Base-by-base conservation (phyloP, 768 basidiomycete species). In the Solioccasus polychromus region DNA sequence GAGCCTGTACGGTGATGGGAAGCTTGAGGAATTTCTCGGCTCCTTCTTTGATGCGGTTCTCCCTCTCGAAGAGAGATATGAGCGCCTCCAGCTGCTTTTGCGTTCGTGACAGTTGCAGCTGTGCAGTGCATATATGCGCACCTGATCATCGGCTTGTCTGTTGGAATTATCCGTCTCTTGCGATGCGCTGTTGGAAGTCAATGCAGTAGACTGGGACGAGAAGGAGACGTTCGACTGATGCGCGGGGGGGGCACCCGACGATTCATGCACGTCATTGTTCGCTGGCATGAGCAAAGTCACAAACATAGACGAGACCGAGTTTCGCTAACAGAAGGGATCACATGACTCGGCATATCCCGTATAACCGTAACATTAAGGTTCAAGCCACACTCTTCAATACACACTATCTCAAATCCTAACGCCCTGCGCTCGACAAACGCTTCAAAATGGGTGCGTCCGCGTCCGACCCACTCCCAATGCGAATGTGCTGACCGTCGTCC, bases 11-110 rank as follows among this genome's bases (percentile, higher is more conserved):
- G 36, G 72, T 72, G 31, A 82, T 59, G 25, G 74, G 68, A 68
- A 88, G 83, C 54, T 82, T 81, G 12, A 96, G 71, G 50, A 97
- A 75, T 54, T 88, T 92, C 71, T 94, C 91, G 1, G 93, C 93
- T 10, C 93, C 93, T 64, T 92, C 92, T 62, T 83, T 91, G 50
- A 96, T 91, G 44, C 86, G 76, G 50, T 80, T 81, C 68, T 93
- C 85, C 49, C 88, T 75, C 42, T 80, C 78, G 17, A 94, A 72
- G 58, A 83, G 80, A 43, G 74, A 76, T 39, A 79, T 78, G 17
- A 96, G 72, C 5, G 73, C 67, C 35, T 83, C 83, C 38, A 92
- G 67, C 91, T 91, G 48, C 52, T 17, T 17, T 10, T 35, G 28
- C 12, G 38, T 24, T 50, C 18, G 43, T 58, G 47, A 47, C 26